A percentile compares a stretch with the other conserved stretches of the same genome.
Evolutionary conservation across 495 filamentous ascomycete genomes (phyloP).

Genomic region (Durotheca rogersii): DNA sequence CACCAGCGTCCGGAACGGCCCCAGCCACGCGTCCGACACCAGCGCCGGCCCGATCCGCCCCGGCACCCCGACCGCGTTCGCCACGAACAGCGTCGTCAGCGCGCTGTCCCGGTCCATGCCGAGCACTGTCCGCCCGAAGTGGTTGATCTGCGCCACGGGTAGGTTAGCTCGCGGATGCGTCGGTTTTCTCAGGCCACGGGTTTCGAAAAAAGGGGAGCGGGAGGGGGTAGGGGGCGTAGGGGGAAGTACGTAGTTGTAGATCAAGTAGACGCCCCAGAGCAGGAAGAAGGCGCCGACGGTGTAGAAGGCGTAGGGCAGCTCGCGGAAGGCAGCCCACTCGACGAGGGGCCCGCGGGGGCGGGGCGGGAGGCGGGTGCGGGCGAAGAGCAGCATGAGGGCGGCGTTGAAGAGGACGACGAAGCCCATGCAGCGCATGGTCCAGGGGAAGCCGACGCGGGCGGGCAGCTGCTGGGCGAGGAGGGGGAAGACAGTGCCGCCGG

Average conservation of each 20-base stretch:
- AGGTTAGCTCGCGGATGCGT: slow-evolving; percentile 54
- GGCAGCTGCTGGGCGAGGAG: slow-evolving; percentile 55
- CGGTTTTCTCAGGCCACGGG: neutral
- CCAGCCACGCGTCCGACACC: slow-evolving; percentile 57
- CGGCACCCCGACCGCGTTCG: slow-evolving; percentile 67
- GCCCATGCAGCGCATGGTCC: slow-evolving; percentile 59
- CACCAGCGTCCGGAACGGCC: slow-evolving; percentile 64
- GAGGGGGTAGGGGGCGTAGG: neutral
- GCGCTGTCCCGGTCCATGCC: slow-evolving; percentile 39
- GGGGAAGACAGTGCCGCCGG: slow-evolving; percentile 61
- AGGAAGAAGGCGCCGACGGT: slow-evolving; percentile 58
- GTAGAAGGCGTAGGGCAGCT: slow-evolving; percentile 52
- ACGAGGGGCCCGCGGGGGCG: slow-evolving; percentile 18
- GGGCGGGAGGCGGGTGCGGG: slow-evolving; percentile 24
- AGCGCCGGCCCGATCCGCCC: slow-evolving; percentile 63
- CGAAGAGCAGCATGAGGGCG: slow-evolving; percentile 45
- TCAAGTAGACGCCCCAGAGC: slow-evolving; percentile 30
- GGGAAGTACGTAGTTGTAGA: slow-evolving; percentile 43
- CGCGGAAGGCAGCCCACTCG: slow-evolving; percentile 29
- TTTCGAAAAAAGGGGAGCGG: neutral
- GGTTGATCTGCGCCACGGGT: slow-evolving; percentile 40
- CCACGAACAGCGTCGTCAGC: slow-evolving; percentile 60
- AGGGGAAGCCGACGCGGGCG: slow-evolving; percentile 56
- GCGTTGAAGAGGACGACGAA: slow-evolving; percentile 56
- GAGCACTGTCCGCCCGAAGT: slow-evolving; percentile 53